Evolutionary conservation across 352 stramenopile genomes (phyloP).

Genomic region (Phytophthora pistaciae): DNA sequence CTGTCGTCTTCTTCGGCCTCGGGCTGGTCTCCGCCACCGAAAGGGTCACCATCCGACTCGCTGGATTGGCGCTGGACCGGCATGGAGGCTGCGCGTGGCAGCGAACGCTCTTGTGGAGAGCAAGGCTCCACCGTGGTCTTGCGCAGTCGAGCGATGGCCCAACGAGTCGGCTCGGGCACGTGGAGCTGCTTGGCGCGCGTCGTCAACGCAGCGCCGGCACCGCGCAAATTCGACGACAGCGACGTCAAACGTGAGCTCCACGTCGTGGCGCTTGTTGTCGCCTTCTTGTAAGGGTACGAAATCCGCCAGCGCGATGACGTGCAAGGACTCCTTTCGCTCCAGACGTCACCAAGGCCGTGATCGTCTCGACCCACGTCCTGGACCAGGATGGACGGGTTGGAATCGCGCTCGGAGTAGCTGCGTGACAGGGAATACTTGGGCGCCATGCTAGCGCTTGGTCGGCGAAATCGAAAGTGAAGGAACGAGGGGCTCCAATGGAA

Average conservation of each 20-base stretch:
- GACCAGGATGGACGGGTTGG: conserved; percentile 30
- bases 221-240: conserved; percentile 23
- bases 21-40: conserved; percentile 9
- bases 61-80: conserved; percentile 15
- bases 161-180: conserved; percentile 8
- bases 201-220: conserved; percentile 11
- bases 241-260: conserved; percentile 24
- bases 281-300: conserved; percentile 19
- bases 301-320: conserved; percentile 7
- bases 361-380: conserved; percentile 23
- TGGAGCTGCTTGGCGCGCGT: conserved; percentile 23
- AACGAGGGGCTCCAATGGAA: conserved; percentile 14
- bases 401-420: neutral
- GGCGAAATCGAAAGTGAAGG: conserved; percentile 21
- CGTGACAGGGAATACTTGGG: conserved; percentile 9
- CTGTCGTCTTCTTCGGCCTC: conserved; percentile 22
- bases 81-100: conserved; percentile 16
- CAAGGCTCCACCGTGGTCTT: conserved; percentile 5
- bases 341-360: conserved; percentile 13
- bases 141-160: conserved; percentile 5
- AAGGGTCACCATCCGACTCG: conserved; percentile 12
- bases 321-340: neutral
- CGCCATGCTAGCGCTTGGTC: conserved; percentile 10
- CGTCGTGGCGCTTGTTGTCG: neutral
- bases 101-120: neutral